Evolutionary conservation across 345 rosid species (phyloP).

Genomic region (Aquilaria malaccensis): DNA sequence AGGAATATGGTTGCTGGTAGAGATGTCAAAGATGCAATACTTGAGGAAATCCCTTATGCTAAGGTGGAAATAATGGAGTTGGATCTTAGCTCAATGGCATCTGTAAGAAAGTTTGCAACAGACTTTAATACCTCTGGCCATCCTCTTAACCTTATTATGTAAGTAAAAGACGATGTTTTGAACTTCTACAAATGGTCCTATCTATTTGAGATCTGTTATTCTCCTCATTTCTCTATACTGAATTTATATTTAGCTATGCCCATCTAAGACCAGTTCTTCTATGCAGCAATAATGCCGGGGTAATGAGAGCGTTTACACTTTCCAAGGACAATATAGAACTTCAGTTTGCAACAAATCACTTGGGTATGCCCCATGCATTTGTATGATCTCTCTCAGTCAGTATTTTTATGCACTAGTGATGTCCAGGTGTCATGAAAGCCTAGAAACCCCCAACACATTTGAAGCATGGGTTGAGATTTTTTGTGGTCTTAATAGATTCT

Average conservation of each 20-base stretch:
- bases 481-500: no score
- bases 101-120: constrained; percentile 49
- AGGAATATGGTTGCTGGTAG: constrained; percentile 54
- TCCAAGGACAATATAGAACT: constrained; percentile 44
- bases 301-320: constrained; percentile 34
- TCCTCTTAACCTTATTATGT: constrained; percentile 49
- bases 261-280: neutral
- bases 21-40: constrained; percentile 47
- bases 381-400: neutral
- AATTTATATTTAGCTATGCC: neutral
- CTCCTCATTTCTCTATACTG: neutral
- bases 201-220: neutral
- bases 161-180: constrained; percentile 9
- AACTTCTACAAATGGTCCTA: neutral
- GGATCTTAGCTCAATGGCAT: constrained; percentile 70
- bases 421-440: no score
- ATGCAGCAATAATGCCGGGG: constrained; percentile 48
- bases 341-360: constrained; percentile 50
- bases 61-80: constrained; percentile 67
- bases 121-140: constrained; percentile 35
- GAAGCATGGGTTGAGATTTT: no score
- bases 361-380: constrained; percentile 24
- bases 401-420: neutral
- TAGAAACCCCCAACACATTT: no score
- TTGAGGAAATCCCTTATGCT: constrained; percentile 45